A percentile compares a stretch with the other conserved stretches of the same genome.
Conservation (phyloP, 78 protist genomes). For the Bigelowiella natans region DNA sequence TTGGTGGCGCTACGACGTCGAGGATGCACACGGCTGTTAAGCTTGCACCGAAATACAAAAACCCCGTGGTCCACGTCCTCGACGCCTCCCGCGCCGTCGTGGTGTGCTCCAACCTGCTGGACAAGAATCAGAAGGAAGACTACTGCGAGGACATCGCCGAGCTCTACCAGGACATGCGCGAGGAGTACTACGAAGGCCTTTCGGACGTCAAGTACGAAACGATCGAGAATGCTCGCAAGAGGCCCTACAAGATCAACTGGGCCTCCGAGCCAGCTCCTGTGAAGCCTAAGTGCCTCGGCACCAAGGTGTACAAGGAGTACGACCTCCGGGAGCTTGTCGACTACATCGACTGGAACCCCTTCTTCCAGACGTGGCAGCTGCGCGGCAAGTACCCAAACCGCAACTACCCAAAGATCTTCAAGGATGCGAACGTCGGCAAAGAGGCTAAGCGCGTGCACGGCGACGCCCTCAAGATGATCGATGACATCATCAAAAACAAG, state of each 20-base stretch:
- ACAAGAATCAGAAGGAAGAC: constrained; percentile 12
- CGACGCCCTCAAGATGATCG: not conserved
- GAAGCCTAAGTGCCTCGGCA: constrained; percentile 17
- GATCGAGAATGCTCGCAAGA: constrained; percentile 64
- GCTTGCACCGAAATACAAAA: constrained; percentile 68
- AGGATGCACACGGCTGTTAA: constrained; percentile 94
- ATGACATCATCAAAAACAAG: not conserved
- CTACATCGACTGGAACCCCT: constrained; percentile 90
- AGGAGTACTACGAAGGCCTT: constrained; percentile 75
- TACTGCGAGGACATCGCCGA: constrained; percentile 52
- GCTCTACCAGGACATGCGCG: constrained; percentile 70
- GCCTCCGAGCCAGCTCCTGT: not conserved
- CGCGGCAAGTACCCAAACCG: constrained; percentile 93
- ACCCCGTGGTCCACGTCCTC: constrained; percentile 74
- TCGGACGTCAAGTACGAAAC: constrained; percentile 64
- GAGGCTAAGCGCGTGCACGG: constrained; percentile 25
- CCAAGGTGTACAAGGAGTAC: constrained; percentile 39
- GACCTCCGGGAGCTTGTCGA: constrained; percentile 55
- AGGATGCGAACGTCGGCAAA: constrained; percentile 78
- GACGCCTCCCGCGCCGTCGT: constrained; percentile 73
- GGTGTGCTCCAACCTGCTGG: not conserved
- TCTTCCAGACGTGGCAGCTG: constrained; percentile 67
- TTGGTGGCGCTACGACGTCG: constrained; percentile 98
- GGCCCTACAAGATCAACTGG: constrained; percentile 45
- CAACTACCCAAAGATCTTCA: constrained; percentile 87